Evolutionary conservation across 441 rosid genomes (phyloP), one percentile per base, ranked within the genome.

Genomic region (Gossypium aridum): DNA sequence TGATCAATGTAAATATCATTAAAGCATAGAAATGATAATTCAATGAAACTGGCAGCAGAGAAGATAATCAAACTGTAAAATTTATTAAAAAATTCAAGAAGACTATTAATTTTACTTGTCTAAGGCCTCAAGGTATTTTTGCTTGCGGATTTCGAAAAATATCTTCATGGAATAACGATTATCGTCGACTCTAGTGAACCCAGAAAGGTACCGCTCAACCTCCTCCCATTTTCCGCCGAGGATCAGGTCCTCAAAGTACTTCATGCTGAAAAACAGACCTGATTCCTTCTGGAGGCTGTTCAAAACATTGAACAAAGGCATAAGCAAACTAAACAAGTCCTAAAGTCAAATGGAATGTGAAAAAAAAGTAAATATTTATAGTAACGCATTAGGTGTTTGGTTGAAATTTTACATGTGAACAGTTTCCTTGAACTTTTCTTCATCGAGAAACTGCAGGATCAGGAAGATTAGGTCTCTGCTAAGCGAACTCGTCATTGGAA

Each of bases 281-380:
- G 90, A 83, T 82, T 88, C 90, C 72, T 84, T 80, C 86, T 88
- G 90, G 55, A 88, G 90, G 77, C 92, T 88, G 66, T 63, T 71
- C 64, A 76, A 67, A 69, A 56, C 63, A 64, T 66, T 34, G 54
- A 64, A 8, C 7, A 71, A 17, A 20, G 26, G n/a, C 10, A 47
- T 19, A 49, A 7, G 8, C 7, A 17, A 37, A 19, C 14, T 6
- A 26, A 26, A 59, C 55, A 76, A 62, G 55, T 26, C 60, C 64
- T 54, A 25, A 47, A 63, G 51, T 13, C 5, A 69, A 71, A 23
- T 45, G 23, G 26, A 7, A 31, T 13, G 43, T 22, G 0, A 47
- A 9, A 12, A 12, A 31, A 0, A n/a, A n/a, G 7, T 53, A 14
- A 71, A 53, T 7, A 74, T 56, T 12, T 53, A 45, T 14, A 9